A percentile compares a stretch with the other conserved stretches of the same genome.
These are phyloP conservation scores for Penicillium parvum DNA, from an alignment of 495 filamentous ascomycete genomes.

Conservation along the genomic window DNA sequence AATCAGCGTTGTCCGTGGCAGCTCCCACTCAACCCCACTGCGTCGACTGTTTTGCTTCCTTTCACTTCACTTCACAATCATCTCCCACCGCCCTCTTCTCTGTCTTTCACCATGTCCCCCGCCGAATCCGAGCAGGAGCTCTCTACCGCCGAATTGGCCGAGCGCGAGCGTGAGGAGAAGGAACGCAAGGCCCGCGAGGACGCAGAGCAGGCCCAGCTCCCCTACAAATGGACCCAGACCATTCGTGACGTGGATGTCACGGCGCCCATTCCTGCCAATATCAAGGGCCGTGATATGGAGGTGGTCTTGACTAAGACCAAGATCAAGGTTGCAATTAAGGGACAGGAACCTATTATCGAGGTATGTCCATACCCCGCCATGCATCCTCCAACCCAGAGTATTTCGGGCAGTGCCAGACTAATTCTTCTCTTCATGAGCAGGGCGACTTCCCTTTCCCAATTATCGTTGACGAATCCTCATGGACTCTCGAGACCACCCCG, in stretches of 20 bases:
- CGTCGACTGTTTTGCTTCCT: no score
- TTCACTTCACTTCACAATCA: not conserved
- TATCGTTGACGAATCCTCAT: constrained; percentile 80
- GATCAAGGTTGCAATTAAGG: constrained; percentile 80
- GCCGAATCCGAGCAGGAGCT: constrained; percentile 37
- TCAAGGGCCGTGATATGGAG: constrained; percentile 79
- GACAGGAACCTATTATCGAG: constrained; percentile 79
- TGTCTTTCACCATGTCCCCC: constrained; percentile 18
- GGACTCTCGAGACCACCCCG: constrained; percentile 76
- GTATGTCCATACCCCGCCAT: constrained; percentile 43
- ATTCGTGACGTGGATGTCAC: constrained; percentile 86
- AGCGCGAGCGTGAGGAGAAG: constrained; percentile 53
- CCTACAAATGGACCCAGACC: constrained; percentile 98
- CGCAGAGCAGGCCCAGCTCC: constrained; percentile 84
- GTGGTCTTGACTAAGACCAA: constrained; percentile 77
- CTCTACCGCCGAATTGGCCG: constrained; percentile 48
- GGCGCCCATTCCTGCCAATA: constrained; percentile 67
- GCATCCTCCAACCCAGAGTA: not conserved
- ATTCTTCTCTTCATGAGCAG: constrained; percentile 36
- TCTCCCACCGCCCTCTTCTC: not conserved
- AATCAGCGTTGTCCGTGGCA: no score
- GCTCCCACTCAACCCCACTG: no score
- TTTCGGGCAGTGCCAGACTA: not conserved
- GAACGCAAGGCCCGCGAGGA: constrained; percentile 72
- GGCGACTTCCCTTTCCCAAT: constrained; percentile 81